phyloP scores from a whole-genome alignment of 2,329 filamentous ascomycete species.

The Trichophyton benhamiae region DNA sequence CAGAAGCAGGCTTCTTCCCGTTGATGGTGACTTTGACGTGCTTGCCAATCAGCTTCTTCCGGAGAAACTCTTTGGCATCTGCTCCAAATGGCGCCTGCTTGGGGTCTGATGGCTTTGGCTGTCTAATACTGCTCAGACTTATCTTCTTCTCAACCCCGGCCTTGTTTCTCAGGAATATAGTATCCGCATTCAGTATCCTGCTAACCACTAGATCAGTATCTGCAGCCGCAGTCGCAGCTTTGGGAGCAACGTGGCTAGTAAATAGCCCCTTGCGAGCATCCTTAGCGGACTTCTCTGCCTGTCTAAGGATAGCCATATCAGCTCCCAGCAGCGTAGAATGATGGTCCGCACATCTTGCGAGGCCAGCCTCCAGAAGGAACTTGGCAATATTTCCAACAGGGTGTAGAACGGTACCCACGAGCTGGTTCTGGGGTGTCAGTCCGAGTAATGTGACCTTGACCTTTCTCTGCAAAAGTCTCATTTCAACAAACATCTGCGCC shows the following conservation, averaged over 20 bases:
- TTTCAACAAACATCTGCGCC: constrained; percentile 76
- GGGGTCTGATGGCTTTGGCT: constrained; percentile 77
- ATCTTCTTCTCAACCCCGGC: constrained; percentile 76
- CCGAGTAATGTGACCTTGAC: constrained; percentile 75
- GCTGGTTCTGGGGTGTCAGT: constrained; percentile 75
- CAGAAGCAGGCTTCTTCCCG: constrained; percentile 75
- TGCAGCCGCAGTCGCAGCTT: constrained; percentile 44
- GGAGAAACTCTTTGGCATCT: constrained; percentile 90
- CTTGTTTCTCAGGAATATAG: constrained; percentile 75
- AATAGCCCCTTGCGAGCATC: constrained; percentile 65
- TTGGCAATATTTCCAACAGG: constrained; percentile 86
- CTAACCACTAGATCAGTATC: constrained; percentile 72
- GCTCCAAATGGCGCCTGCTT: constrained; percentile 79
- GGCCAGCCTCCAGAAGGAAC: constrained; percentile 75
- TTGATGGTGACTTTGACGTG: constrained; percentile 82
- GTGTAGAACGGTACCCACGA: constrained; percentile 80
- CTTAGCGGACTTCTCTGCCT: constrained; percentile 78
- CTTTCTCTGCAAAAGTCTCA: constrained; percentile 71
- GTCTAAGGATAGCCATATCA: constrained; percentile 74
- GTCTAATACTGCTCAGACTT: constrained; percentile 82
- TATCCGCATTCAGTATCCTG: constrained; percentile 79
- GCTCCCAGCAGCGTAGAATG: constrained; percentile 84
- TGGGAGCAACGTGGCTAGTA: constrained; percentile 61
- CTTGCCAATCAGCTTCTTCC: constrained; percentile 91
- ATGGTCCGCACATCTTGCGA: constrained; percentile 88